These are phyloP conservation scores for Goffeauzyma gilvescens DNA, from an alignment of 768 basidiomycete species.

Conservation along the genomic window DNA sequence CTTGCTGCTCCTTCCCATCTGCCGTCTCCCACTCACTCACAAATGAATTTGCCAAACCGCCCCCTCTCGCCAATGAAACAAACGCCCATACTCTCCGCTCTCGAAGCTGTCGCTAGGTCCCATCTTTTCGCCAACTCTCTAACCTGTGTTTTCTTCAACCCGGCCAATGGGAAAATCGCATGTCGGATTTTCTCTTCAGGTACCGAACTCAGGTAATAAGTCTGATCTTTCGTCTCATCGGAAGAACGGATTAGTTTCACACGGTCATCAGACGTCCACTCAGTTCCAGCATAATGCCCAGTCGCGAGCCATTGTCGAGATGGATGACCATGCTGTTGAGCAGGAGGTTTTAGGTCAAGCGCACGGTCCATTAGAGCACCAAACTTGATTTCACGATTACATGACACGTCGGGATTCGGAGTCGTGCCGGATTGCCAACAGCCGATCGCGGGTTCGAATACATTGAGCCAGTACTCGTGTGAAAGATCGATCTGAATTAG, in stretches of 20 bases:
- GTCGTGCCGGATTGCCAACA: slow-evolving; percentile 62
- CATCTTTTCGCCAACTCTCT: slow-evolving; percentile 48
- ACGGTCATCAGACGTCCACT: slow-evolving; percentile 34
- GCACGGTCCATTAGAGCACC: slow-evolving; percentile 51
- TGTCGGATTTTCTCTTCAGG: slow-evolving; percentile 42
- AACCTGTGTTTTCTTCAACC: slow-evolving; percentile 49
- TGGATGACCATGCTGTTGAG: slow-evolving; percentile 47
- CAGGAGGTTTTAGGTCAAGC: slow-evolving; percentile 41
- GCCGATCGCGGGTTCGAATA: slow-evolving; percentile 68
- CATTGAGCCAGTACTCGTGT: slow-evolving; percentile 70
- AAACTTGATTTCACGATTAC: slow-evolving; percentile 44
- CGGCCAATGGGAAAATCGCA: slow-evolving; percentile 58
- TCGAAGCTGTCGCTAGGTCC: slow-evolving; percentile 49
- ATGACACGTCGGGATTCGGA: slow-evolving; percentile 84
- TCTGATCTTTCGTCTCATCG: slow-evolving; percentile 66
- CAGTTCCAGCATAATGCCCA: slow-evolving; percentile 76
- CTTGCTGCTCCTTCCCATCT: no score
- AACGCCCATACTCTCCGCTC: slow-evolving; percentile 78
- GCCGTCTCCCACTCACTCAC: slow-evolving; percentile 33
- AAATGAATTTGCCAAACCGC: slow-evolving; percentile 52
- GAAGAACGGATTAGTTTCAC: slow-evolving; percentile 35
- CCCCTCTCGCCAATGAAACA: slow-evolving; percentile 78
- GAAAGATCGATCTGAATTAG: slow-evolving; percentile 71
- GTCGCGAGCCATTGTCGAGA: slow-evolving; percentile 1
- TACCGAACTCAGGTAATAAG: slow-evolving; percentile 71